Evolutionary conservation across 495 filamentous ascomycete species (phyloP), one percentile per base, ranked within the genome.

Genomic region (Talaromyces trachyspermus): DNA sequence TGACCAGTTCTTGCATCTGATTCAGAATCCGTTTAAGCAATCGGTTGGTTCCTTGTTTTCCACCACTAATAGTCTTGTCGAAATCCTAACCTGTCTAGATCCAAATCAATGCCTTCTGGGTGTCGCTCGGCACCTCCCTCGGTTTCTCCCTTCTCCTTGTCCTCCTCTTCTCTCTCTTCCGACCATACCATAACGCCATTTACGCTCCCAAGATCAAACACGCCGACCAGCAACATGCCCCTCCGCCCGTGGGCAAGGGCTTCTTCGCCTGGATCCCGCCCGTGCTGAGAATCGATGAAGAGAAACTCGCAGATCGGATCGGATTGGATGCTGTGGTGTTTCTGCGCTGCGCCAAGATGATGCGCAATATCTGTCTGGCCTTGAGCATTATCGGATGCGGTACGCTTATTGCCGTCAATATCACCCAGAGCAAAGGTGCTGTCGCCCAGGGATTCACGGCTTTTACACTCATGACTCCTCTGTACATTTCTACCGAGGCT

Each of bases 141-240:
- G 83, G 76, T 43, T 69, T 88, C 51, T 85, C 88, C 19, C 48
- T 79, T 50, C 54, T 82, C 49, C 83, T 95, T 52, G 76, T 86
- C 45, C 54, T 95, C 46, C 64, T 78, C 56, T 98, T 96, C 75
- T 95, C 85, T 57, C 69, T 95, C 48, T 72, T 98, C 38, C 85
- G 94, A 51, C 92, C 94, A 4, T 88, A 88, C 60, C 89, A 97
- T 59, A 81, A 78, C 33, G 72, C 88, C 53, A 89, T 97, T 33
- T 98, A 98, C 64, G 90, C 94, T 4, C 92, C 92, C 29, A 94
- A 95, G 56, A 74, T 94, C 51, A 94, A 92, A 56, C 83, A 95
- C 73, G 88, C 86, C 53, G 89, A 98, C 60, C 79, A 85, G 50
- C 91, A 88, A 69, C 89, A 95, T 71, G 75, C 86, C 18, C 92